Evolutionary conservation across 352 stramenopile genomes (phyloP).

Genomic region (Phytophthora agathidicida): DNA sequence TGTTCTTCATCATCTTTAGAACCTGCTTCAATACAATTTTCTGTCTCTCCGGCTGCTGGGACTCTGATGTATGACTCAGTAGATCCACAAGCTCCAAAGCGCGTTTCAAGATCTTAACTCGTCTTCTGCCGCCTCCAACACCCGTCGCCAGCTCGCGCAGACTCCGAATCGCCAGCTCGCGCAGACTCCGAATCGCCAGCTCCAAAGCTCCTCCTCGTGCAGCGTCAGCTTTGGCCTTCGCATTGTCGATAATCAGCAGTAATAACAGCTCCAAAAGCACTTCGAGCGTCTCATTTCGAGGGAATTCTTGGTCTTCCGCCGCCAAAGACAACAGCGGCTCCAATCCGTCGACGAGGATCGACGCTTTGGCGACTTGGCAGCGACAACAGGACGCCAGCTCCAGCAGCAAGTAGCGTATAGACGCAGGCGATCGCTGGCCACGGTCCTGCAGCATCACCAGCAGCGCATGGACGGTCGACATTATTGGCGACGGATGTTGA

Average conservation of each 20-base stretch:
- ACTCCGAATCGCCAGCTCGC: conserved; percentile 30
- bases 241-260: conserved; percentile 37
- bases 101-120: conserved; percentile 44
- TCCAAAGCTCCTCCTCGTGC: conserved; percentile 34
- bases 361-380: conserved; percentile 37
- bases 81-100: conserved; percentile 53
- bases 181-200: conserved; percentile 30
- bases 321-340: conserved; percentile 40
- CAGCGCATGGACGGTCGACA: conserved; percentile 54
- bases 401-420: conserved; percentile 26
- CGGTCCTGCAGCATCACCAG: conserved; percentile 47
- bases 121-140: conserved; percentile 34
- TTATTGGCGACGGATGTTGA: conserved; percentile 36
- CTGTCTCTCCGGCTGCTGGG: conserved; percentile 20
- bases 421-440: conserved; percentile 16
- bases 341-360: conserved; percentile 36
- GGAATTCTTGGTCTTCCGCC: conserved; percentile 12
- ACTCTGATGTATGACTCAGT: conserved; percentile 17
- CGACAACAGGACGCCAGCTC: conserved; percentile 50
- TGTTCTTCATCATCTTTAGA: conserved; percentile 33
- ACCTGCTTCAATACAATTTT: conserved; percentile 34
- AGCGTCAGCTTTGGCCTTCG: conserved; percentile 11
- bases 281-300: conserved; percentile 25
- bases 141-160: conserved; percentile 16
- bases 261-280: conserved; percentile 53